Base-by-base conservation (phyloP, 2,329 filamentous ascomycete genomes). In the Monilinia fructigena region DNA sequence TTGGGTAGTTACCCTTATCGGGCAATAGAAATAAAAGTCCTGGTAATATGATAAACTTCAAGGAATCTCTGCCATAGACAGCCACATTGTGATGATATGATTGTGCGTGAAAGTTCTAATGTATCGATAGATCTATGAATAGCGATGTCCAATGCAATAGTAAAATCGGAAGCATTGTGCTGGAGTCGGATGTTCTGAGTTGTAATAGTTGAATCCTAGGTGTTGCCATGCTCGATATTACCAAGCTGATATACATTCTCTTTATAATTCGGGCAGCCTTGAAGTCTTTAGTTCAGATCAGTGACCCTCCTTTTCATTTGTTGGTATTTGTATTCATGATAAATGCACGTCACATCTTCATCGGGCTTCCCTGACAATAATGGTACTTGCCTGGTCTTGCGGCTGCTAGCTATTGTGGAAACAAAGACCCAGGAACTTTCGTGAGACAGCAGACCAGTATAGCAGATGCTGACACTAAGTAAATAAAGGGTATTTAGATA, bases 31-130 rank as follows among this genome's bases (percentile, higher is more conserved):
- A 42, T 16, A 55, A 45, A 48, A 45, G 14, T n/a, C 42, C 38
- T 63, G n/a, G 47, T 45, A 59, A n/a, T 23, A 50, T 48, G n/a
- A 53, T 40, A 12, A 18, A 18, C 52, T 59, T 50, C 26, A 53
- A 18, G 23, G n/a, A 65, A 47, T 47, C 20, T 47, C 12, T 10
- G 23, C 52, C 28, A 38, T n/a, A 40, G 18, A 12, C 28, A 61
- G n/a, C 40, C 35, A 58, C 20, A 45, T 63, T 54, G 23, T 10
- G 54, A 40, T 63, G 35, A 12, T 35, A 20, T 38, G 14, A 28
- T 61, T 18, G 35, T 38, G 31, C 31, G 28, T 40, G 47, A 26
- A 48, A 61, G 31, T 50, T 12, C 28, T 61, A 38, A 50, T 38
- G 4, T 4, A 10, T 52, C 31, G n/a, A 50, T 40, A 61, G 45